These are phyloP conservation scores for Lepidium didymum DNA, from an alignment of 345 rosid genomes.

Conservation along the genomic window DNA sequence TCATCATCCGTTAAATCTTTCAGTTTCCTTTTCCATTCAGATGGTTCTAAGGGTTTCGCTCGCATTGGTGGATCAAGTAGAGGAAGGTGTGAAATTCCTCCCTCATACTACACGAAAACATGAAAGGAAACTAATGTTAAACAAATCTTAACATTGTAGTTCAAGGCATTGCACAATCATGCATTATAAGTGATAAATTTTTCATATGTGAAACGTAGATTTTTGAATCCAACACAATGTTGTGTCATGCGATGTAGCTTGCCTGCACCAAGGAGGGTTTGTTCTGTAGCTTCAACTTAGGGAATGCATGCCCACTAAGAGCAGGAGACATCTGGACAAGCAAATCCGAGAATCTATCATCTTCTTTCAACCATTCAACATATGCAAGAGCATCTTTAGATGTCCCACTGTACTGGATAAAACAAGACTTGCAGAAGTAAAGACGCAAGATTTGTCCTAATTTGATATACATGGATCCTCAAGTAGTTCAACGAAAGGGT, in stretches of 20 bases:
- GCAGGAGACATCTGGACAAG: conserved; percentile 87
- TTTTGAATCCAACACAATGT: background rate
- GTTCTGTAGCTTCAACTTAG: conserved; percentile 74
- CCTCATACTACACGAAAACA: conserved; percentile 53
- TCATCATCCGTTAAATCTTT: conserved; percentile 31
- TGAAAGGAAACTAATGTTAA: background rate
- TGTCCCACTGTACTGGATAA: conserved; percentile 89
- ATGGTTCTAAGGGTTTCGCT: conserved; percentile 72
- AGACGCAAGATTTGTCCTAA: background rate
- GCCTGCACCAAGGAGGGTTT: conserved; percentile 91
- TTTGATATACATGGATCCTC: background rate
- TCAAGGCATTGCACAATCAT: background rate
- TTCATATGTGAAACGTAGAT: background rate
- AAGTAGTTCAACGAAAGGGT: background rate
- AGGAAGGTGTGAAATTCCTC: conserved; percentile 80
- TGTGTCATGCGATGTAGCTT: conserved; percentile 21
- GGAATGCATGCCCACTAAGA: conserved; percentile 71
- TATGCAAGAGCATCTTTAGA: conserved; percentile 65
- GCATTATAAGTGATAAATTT: background rate
- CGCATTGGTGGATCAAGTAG: conserved; percentile 61
- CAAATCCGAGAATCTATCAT: conserved; percentile 58
- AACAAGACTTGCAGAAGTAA: conserved; percentile 4
- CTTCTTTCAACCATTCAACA: conserved; percentile 70
- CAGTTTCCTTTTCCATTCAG: conserved; percentile 73
- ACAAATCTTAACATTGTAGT: background rate